Conservation (phyloP, 2,329 filamentous ascomycete species). For the Sporothrix mexicana region DNA sequence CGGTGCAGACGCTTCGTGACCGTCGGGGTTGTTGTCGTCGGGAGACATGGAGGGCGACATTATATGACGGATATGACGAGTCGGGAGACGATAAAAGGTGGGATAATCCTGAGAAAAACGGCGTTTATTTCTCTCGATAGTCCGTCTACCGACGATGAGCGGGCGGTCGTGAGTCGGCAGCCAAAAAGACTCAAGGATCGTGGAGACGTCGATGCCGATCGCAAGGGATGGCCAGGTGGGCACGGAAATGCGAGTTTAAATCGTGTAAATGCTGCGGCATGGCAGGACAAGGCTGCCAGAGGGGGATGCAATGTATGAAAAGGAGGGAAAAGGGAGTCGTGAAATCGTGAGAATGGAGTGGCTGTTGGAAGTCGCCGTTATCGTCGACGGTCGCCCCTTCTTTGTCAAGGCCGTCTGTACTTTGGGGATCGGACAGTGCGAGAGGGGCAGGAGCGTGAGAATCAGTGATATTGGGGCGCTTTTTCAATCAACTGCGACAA, state of each 20-base stretch:
- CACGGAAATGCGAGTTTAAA: not conserved
- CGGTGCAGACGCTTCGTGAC: slow-evolving; percentile 31
- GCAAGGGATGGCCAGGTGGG: slow-evolving; percentile 17
- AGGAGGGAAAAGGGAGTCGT: too few relatives aligned
- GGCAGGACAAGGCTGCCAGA: slow-evolving; percentile 19
- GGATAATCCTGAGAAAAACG: not conserved
- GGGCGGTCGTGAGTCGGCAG: slow-evolving; percentile 1
- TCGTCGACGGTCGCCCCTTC: slow-evolving; percentile 11
- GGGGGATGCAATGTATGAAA: too few relatives aligned
- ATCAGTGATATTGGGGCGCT: slow-evolving; percentile 16
- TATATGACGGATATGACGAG: too few relatives aligned
- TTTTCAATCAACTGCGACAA: not conserved
- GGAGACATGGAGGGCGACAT: slow-evolving; percentile 42
- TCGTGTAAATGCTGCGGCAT: slow-evolving; percentile 20
- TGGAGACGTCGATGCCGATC: not conserved
- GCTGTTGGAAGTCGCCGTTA: not conserved
- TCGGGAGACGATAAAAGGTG: not conserved
- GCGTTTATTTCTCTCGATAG: not conserved
- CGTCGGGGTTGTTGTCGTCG: slow-evolving; percentile 38
- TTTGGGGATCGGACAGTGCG: slow-evolving; percentile 19
- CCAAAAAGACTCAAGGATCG: not conserved
- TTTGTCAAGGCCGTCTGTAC: not conserved
- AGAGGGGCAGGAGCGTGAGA: slow-evolving; percentile 24
- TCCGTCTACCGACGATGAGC: not conserved
- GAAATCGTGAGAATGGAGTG: not conserved